A percentile compares a stretch with the other conserved stretches of the same genome.
These are phyloP conservation scores for Boletellus ananiceps DNA, from an alignment of 768 basidiomycete genomes.

Conservation along the genomic window DNA sequence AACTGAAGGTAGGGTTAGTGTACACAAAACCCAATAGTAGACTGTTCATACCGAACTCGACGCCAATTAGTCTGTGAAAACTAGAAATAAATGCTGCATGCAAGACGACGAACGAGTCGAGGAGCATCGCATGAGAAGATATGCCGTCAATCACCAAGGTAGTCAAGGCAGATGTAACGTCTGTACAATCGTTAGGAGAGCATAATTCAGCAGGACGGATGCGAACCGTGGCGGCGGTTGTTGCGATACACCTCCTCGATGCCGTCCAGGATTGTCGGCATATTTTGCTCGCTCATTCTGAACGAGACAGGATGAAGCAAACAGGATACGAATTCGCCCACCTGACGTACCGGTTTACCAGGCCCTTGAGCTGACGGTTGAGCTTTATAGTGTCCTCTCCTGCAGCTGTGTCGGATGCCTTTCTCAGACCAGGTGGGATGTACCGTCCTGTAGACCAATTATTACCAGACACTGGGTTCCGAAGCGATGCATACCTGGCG, in stretches of 20 bases:
- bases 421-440: slow-evolving; percentile 77
- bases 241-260: slow-evolving; percentile 76
- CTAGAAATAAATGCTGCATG: slow-evolving; percentile 82
- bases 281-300: slow-evolving; percentile 90
- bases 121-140: slow-evolving; percentile 69
- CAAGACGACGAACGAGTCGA: slow-evolving; percentile 87
- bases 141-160: slow-evolving; percentile 74
- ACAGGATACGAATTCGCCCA: background rate
- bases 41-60: slow-evolving; percentile 76
- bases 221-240: slow-evolving; percentile 70
- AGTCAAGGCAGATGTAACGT: slow-evolving; percentile 78
- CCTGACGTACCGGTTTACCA: slow-evolving; percentile 69
- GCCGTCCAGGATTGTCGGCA: slow-evolving; percentile 64
- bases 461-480: background rate
- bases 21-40: background rate
- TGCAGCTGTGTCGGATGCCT: slow-evolving; percentile 37
- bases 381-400: slow-evolving; percentile 51
- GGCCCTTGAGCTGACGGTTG: slow-evolving; percentile 74
- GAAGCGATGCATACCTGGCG: slow-evolving; percentile 11
- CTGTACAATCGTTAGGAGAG: slow-evolving; percentile 36
- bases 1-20: slow-evolving; percentile 39
- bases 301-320: background rate
- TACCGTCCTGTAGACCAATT: slow-evolving; percentile 45
- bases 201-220: background rate
- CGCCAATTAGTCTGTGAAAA: slow-evolving; percentile 74